Evolutionary conservation across 1,139 yeast species (phyloP).

Genomic region (Sugiyamaella xylanicola): DNA sequence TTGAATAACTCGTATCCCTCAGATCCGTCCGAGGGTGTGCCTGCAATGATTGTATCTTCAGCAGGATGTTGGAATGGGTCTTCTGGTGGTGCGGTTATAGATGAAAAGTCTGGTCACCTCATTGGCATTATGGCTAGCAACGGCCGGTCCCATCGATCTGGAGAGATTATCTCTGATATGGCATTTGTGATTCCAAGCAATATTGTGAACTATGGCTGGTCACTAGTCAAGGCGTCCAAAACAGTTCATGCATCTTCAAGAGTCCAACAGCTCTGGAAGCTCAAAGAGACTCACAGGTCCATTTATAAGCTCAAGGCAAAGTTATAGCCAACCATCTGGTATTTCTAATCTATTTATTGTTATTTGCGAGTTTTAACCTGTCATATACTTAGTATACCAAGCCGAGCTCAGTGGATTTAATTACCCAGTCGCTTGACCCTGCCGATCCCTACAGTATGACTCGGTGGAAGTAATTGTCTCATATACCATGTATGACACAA

Average conservation of each 20-base stretch:
- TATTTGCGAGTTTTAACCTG: no score
- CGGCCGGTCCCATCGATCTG: conserved; percentile 48
- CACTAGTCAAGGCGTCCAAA: conserved; percentile 24
- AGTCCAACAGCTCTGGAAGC: conserved; percentile 24
- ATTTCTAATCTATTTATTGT: background rate
- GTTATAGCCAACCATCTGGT: background rate
- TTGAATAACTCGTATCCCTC: conserved; percentile 21
- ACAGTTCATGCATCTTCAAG: conserved; percentile 17
- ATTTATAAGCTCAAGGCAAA: conserved; percentile 9
- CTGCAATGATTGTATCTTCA: conserved; percentile 54
- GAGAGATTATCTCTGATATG: conserved; percentile 50
- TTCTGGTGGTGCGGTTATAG: conserved; percentile 65
- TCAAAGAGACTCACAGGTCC: conserved; percentile 22
- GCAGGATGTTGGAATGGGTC: conserved; percentile 79
- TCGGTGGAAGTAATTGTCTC: no score
- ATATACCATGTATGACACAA: no score
- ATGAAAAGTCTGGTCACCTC: conserved; percentile 17
- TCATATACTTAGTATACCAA: no score
- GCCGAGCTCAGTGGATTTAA: no score
- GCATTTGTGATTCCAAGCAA: conserved; percentile 49
- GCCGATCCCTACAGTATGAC: background rate
- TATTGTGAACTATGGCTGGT: conserved; percentile 36
- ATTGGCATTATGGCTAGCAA: conserved; percentile 64
- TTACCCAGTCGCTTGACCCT: no score
- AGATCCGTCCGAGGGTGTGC: conserved; percentile 1